Evolutionary conservation across 2,329 filamentous ascomycete species (phyloP).

Genomic region (Colletotrichum sp.): DNA sequence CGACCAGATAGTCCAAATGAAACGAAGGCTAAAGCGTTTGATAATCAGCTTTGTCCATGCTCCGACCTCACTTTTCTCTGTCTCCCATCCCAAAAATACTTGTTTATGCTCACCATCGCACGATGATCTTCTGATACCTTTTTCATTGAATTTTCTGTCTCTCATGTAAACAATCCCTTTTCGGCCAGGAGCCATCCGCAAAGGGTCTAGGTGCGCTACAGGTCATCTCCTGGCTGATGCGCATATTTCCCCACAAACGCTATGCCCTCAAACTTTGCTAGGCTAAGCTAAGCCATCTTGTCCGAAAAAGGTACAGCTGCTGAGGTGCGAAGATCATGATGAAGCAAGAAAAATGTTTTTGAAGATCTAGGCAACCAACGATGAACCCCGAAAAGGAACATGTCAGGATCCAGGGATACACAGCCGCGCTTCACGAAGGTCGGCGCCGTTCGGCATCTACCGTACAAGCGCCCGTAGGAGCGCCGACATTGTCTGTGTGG

Average conservation of each 20-base stretch:
- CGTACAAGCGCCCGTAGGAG: neutral
- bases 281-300: neutral
- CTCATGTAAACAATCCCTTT: neutral
- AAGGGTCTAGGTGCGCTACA: neutral
- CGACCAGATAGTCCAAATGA: neutral
- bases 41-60: neutral
- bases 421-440: neutral
- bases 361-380: neutral
- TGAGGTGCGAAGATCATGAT: neutral
- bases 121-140: neutral
- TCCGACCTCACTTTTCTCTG: neutral
- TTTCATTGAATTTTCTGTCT: neutral
- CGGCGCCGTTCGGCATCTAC: neutral
- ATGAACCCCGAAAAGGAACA: neutral
- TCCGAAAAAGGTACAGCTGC: neutral
- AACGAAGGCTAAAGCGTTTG: neutral
- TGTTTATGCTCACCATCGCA: neutral
- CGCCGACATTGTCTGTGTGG: neutral
- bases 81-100: neutral
- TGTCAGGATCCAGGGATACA: neutral
- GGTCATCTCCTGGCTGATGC: neutral
- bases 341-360: neutral
- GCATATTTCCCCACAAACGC: neutral
- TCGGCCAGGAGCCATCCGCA: neutral
- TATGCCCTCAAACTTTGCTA: neutral